These are phyloP conservation scores for Venturia nashicola DNA, from an alignment of 2,329 filamentous ascomycete genomes.

Conservation along the genomic window DNA sequence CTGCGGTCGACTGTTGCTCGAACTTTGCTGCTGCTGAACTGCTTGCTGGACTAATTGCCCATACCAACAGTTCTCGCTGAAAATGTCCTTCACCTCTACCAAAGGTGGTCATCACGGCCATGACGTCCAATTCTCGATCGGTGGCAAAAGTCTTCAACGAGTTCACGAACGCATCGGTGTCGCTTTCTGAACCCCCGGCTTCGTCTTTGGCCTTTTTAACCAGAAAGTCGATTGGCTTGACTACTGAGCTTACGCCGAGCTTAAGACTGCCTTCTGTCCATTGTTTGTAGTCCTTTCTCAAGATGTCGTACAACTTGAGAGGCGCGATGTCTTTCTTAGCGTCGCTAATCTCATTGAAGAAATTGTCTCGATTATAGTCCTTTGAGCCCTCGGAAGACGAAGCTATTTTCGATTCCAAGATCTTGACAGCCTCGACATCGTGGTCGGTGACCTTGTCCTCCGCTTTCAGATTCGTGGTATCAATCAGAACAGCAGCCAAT, in stretches of 20 bases:
- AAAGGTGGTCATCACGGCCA: slow-evolving; percentile 58
- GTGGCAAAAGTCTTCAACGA: slow-evolving; percentile 40
- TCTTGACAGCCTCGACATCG: slow-evolving; percentile 46
- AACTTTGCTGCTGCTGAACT: slow-evolving; percentile 44
- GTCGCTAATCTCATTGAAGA: slow-evolving; percentile 46
- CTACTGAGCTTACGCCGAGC: slow-evolving; percentile 56
- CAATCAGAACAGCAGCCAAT: slow-evolving; percentile 56
- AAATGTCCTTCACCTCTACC: slow-evolving; percentile 42
- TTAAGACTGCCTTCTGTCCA: slow-evolving; percentile 47
- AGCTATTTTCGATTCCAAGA: slow-evolving; percentile 45
- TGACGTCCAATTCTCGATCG: slow-evolving; percentile 50
- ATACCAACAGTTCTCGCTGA: slow-evolving; percentile 54
- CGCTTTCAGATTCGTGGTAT: slow-evolving; percentile 29
- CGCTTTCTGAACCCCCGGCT: slow-evolving; percentile 11
- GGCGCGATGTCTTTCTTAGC: slow-evolving; percentile 57
- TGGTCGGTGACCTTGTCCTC: slow-evolving; percentile 50
- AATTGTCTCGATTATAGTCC: slow-evolving; percentile 41
- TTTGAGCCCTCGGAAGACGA: slow-evolving; percentile 19
- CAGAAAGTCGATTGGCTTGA: slow-evolving; percentile 51
- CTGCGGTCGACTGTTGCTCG: slow-evolving; percentile 28
- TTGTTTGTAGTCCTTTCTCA: slow-evolving; percentile 77
- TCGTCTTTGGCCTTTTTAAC: slow-evolving; percentile 38
- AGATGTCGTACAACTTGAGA: slow-evolving; percentile 51
- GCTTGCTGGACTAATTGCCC: slow-evolving; percentile 43
- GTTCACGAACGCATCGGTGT: slow-evolving; percentile 30